Evolutionary conservation across 2,329 filamentous ascomycete genomes (phyloP).

Genomic region (Fusarium sp.): DNA sequence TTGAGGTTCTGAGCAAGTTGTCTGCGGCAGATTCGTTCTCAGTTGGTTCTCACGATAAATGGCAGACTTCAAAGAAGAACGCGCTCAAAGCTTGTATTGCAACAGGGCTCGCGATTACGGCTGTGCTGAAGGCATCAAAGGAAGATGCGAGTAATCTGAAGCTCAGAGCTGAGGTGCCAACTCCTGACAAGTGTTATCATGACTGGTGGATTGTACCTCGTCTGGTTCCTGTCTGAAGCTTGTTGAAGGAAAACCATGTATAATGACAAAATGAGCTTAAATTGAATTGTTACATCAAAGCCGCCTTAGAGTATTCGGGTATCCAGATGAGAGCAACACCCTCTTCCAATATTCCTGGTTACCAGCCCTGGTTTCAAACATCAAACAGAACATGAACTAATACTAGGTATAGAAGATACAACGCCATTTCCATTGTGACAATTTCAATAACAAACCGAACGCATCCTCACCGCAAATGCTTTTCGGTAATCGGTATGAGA

Average conservation of each 20-base stretch:
- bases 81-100: conserved; percentile 77
- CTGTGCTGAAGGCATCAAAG: conserved; percentile 65
- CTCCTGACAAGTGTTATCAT: conserved; percentile 65
- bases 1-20: conserved; percentile 66
- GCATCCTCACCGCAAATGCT: conserved; percentile 25
- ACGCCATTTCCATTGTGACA: conserved; percentile 20
- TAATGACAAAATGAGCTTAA: conserved; percentile 12
- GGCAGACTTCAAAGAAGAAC: conserved; percentile 68
- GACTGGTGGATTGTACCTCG: conserved; percentile 73
- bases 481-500: conserved; percentile 14
- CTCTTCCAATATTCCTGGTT: conserved; percentile 11
- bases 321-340: conserved; percentile 39
- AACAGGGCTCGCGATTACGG: conserved; percentile 70
- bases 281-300: conserved; percentile 32
- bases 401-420: conserved; percentile 14
- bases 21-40: conserved; percentile 63
- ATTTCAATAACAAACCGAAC: conserved; percentile 16
- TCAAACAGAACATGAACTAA: conserved; percentile 4
- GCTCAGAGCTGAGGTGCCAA: conserved; percentile 63
- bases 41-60: conserved; percentile 67
- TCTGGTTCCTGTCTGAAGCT: conserved; percentile 44
- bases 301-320: conserved; percentile 37
- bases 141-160: conserved; percentile 47
- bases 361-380: not conserved
- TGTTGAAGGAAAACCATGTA: not conserved